Evolutionary conservation across 306 rosid genomes (phyloP).

Genomic region (Fagus crenata): DNA sequence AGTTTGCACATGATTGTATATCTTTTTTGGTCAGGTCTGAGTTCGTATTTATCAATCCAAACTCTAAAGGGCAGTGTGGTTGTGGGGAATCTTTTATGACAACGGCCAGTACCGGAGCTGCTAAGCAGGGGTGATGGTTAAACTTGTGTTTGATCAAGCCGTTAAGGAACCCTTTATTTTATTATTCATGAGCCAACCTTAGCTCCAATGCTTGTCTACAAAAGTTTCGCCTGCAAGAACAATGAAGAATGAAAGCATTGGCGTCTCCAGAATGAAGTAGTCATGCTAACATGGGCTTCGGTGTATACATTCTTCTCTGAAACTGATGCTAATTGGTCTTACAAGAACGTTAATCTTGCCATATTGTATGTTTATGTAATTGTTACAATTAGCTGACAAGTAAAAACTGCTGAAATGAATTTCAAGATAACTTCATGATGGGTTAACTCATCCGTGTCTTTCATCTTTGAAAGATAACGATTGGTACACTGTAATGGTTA

Average conservation of each 20-base stretch:
- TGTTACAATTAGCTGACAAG: conserved; percentile 6
- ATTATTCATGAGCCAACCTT: conserved; percentile 12
- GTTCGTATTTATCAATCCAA: conserved; percentile 87
- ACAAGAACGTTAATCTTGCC: conserved; percentile 18
- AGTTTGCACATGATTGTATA: neutral
- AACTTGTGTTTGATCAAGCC: conserved; percentile 17
- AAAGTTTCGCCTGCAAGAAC: conserved; percentile 21
- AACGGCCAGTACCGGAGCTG: conserved; percentile 45
- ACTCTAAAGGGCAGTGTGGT: conserved; percentile 96
- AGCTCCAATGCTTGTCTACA: conserved; percentile 22
- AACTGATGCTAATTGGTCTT: conserved; percentile 31
- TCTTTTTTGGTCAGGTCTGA: conserved; percentile 59
- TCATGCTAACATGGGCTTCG: conserved; percentile 16
- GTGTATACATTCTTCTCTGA: conserved; percentile 17
- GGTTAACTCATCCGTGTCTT: too few species aligned
- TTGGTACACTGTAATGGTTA: too few species aligned
- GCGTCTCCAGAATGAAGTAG: conserved; percentile 5
- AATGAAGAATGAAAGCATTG: conserved; percentile 21
- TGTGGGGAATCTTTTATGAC: conserved; percentile 96
- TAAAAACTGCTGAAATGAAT: conserved; percentile 1
- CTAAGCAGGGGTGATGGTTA: conserved; percentile 42
- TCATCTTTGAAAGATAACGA: too few species aligned
- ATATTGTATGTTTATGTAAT: conserved; percentile 19
- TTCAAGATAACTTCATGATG: too few species aligned
- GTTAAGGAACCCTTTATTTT: conserved; percentile 17